Conservation (phyloP, 768 basidiomycete species). For the Boletus rubroflammeus region DNA sequence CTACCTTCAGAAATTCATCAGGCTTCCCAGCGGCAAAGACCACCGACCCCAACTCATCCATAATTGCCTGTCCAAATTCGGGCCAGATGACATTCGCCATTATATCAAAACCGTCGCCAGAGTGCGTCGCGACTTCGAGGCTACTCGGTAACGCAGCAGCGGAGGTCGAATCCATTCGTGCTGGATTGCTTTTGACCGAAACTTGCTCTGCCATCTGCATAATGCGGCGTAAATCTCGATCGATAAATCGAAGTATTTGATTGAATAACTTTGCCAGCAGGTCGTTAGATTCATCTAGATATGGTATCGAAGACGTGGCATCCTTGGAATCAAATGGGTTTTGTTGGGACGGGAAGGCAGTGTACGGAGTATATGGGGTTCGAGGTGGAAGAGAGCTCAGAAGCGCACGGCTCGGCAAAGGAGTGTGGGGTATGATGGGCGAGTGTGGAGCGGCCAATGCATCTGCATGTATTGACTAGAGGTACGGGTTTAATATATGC, state of each 20-base stretch:
- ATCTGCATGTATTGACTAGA: slow-evolving; percentile 70
- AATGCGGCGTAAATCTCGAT: slow-evolving; percentile 66
- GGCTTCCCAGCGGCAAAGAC: slow-evolving; percentile 94
- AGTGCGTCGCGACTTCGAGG: slow-evolving; percentile 4
- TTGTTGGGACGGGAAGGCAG: slow-evolving; percentile 43
- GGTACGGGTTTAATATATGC: neutral
- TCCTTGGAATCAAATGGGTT: slow-evolving; percentile 36
- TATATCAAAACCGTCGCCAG: slow-evolving; percentile 63
- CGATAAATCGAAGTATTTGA: slow-evolving; percentile 75
- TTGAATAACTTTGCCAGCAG: slow-evolving; percentile 77
- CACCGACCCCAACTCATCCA: slow-evolving; percentile 75
- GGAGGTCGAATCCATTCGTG: slow-evolving; percentile 13
- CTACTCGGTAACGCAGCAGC: neutral
- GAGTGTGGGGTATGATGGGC: slow-evolving; percentile 74
- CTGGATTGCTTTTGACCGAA: slow-evolving; percentile 44
- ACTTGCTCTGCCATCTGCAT: slow-evolving; percentile 76
- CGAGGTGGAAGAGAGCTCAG: slow-evolving; percentile 42
- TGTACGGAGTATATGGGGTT: slow-evolving; percentile 52
- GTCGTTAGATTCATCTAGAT: slow-evolving; percentile 65
- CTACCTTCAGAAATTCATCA: slow-evolving; percentile 82
- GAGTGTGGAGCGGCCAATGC: slow-evolving; percentile 67
- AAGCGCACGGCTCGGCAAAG: slow-evolving; percentile 37
- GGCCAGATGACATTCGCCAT: slow-evolving; percentile 89
- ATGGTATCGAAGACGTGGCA: slow-evolving; percentile 37
- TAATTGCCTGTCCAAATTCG: slow-evolving; percentile 74